A percentile compares a stretch with the other conserved stretches of the same genome.
Evolutionary conservation across 371 early-diverging fungal genomes (phyloP).

Genomic region (Mucor saturninus): DNA sequence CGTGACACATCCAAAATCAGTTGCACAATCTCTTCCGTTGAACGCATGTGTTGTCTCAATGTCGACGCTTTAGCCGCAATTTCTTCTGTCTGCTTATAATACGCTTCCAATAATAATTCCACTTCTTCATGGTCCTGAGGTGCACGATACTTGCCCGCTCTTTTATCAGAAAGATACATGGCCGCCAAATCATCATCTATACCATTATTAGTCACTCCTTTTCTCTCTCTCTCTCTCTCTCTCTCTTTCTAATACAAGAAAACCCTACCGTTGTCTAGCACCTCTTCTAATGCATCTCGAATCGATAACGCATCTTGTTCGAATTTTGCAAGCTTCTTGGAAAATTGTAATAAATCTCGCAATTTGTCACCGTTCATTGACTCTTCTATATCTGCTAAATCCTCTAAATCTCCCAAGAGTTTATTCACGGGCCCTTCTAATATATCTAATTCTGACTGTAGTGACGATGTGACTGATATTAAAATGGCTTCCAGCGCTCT

Average conservation of each 20-base stretch:
- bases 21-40: slow-evolving; percentile 87
- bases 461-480: slow-evolving; percentile 68
- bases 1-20: slow-evolving; percentile 85
- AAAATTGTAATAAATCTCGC: slow-evolving; percentile 75
- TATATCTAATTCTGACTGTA: slow-evolving; percentile 79
- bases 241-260: neutral
- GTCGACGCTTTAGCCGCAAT: slow-evolving; percentile 72
- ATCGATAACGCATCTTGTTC: slow-evolving; percentile 76
- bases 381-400: slow-evolving; percentile 73
- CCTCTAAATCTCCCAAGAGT: slow-evolving; percentile 67
- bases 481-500: slow-evolving; percentile 86
- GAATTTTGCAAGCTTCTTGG: slow-evolving; percentile 78
- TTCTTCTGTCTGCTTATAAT: slow-evolving; percentile 86
- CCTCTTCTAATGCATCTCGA: slow-evolving; percentile 77
- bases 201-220: neutral
- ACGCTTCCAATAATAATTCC: slow-evolving; percentile 87
- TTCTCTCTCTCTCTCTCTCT: neutral
- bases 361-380: slow-evolving; percentile 75
- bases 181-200: slow-evolving; percentile 87
- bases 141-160: slow-evolving; percentile 56
- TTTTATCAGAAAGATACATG: slow-evolving; percentile 87
- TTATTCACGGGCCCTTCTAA: slow-evolving; percentile 58
- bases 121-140: slow-evolving; percentile 81
- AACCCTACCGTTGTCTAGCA: slow-evolving; percentile 74
- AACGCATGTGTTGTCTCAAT: slow-evolving; percentile 74